Percentiles rank a stretch among this genome's conserved stretches.
These are phyloP conservation scores for Saccharomycopsis sp. DNA, from an alignment of 805 yeast genomes.

Conservation along the genomic window DNA sequence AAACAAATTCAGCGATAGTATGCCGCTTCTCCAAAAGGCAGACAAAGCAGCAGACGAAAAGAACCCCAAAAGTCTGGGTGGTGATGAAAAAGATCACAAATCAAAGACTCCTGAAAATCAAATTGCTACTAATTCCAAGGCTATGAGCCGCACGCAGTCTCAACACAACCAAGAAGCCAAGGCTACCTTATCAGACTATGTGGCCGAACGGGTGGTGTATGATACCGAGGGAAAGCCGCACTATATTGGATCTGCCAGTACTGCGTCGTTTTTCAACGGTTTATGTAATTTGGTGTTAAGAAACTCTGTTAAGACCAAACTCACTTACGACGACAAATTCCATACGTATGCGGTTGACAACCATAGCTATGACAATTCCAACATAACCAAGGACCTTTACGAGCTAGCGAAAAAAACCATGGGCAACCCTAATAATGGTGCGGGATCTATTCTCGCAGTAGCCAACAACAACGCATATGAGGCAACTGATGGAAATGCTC, in stretches of 20 bases:
- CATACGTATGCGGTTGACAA: slow-evolving; percentile 20
- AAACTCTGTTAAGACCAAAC: slow-evolving; percentile 30
- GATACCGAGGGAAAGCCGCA: slow-evolving; percentile 42
- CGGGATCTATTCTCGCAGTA: not conserved
- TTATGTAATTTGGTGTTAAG: slow-evolving; percentile 38
- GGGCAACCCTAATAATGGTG: not conserved
- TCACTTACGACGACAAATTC: slow-evolving; percentile 26
- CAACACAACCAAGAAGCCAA: not conserved
- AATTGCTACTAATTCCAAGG: not conserved
- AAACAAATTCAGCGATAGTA: not conserved
- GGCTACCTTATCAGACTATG: not conserved
- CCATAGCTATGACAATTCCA: not conserved
- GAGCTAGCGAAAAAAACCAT: not conserved
- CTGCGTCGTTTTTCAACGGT: slow-evolving; percentile 38
- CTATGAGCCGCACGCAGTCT: not conserved
- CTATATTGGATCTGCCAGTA: slow-evolving; percentile 41
- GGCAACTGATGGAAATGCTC: not conserved
- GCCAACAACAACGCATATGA: not conserved
- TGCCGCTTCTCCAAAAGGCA: not conserved
- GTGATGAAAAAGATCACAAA: not conserved
- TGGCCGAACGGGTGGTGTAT: slow-evolving; percentile 20
- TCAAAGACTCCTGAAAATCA: not conserved
- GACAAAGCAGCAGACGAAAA: not conserved
- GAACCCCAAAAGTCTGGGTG: not conserved
- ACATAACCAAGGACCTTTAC: not conserved